Evolutionary conservation across 768 basidiomycete genomes (phyloP).

Genomic region (Tylopilus cervinicoccineus): DNA sequence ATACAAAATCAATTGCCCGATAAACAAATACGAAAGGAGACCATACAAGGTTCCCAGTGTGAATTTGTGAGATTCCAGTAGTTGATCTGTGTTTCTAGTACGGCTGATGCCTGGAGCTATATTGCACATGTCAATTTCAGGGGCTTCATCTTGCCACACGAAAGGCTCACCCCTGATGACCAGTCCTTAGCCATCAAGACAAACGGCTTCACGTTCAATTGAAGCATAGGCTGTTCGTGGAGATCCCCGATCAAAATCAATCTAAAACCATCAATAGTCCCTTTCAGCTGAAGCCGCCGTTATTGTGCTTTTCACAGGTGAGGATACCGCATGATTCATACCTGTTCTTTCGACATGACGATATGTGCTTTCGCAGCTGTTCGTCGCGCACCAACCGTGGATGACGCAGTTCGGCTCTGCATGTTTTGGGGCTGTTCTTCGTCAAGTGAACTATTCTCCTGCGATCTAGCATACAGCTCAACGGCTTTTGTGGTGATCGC

Average conservation of each 20-base stretch:
- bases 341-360: constrained; percentile 80
- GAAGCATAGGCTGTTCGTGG: constrained; percentile 92
- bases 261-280: constrained; percentile 86
- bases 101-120: constrained; percentile 81
- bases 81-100: constrained; percentile 77
- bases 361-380: constrained; percentile 39
- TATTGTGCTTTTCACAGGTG: neutral
- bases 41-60: constrained; percentile 91
- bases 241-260: constrained; percentile 91
- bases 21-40: constrained; percentile 6
- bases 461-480: constrained; percentile 59
- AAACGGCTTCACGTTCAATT: constrained; percentile 85
- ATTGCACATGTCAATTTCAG: constrained; percentile 1
- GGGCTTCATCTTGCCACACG: neutral
- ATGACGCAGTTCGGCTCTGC: constrained; percentile 5
- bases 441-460: constrained; percentile 17
- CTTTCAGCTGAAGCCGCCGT: constrained; percentile 57
- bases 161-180: constrained; percentile 73
- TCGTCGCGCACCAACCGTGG: constrained; percentile 5
- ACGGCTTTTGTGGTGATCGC: constrained; percentile 84
- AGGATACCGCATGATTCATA: constrained; percentile 28
- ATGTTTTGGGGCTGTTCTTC: constrained; percentile 8
- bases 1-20: constrained; percentile 9
- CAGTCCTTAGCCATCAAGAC: constrained; percentile 83
- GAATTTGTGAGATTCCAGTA: constrained; percentile 98